A percentile compares a stretch with the other conserved stretches of the same genome.
Conservation (phyloP, 768 basidiomycete genomes). For the Leccinum subgranulosum region DNA sequence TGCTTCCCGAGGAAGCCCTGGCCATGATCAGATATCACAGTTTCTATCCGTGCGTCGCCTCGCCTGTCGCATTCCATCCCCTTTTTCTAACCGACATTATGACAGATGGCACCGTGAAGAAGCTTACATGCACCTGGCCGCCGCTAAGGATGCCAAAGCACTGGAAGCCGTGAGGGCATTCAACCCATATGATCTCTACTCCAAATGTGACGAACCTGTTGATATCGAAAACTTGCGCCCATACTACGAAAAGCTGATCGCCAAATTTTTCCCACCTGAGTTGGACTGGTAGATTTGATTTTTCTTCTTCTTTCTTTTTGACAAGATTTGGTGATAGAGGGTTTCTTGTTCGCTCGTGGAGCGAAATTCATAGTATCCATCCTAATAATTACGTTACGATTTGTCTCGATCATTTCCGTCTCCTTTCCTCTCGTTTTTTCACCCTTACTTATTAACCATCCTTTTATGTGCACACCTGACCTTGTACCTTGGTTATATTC, state of each 20-base stretch:
- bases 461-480: not conserved
- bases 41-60: conserved; percentile 71
- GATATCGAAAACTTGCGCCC: conserved; percentile 62
- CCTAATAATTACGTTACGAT: conserved; percentile 2
- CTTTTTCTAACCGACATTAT: not conserved
- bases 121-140: conserved; percentile 78
- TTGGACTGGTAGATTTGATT: conserved; percentile 67
- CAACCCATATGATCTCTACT: conserved; percentile 95
- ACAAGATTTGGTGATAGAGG: conserved; percentile 4
- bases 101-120: conserved; percentile 81
- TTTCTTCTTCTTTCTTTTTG: not conserved
- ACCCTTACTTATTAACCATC: conserved; percentile 17
- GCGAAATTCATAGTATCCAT: conserved; percentile 1
- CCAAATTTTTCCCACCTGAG: conserved; percentile 79
- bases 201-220: conserved; percentile 75
- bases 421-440: not conserved
- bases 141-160: conserved; percentile 60
- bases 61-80: not conserved
- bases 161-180: conserved; percentile 79
- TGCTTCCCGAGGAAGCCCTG: conserved; percentile 75
- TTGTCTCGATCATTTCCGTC: not conserved
- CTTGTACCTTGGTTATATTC: conserved; percentile 3
- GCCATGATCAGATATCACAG: conserved; percentile 95
- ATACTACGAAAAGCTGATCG: conserved; percentile 81
- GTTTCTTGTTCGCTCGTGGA: conserved; percentile 2